Evolutionary conservation across 2,329 filamentous ascomycete species (phyloP).

Genomic region (Tolypocladium sp.): DNA sequence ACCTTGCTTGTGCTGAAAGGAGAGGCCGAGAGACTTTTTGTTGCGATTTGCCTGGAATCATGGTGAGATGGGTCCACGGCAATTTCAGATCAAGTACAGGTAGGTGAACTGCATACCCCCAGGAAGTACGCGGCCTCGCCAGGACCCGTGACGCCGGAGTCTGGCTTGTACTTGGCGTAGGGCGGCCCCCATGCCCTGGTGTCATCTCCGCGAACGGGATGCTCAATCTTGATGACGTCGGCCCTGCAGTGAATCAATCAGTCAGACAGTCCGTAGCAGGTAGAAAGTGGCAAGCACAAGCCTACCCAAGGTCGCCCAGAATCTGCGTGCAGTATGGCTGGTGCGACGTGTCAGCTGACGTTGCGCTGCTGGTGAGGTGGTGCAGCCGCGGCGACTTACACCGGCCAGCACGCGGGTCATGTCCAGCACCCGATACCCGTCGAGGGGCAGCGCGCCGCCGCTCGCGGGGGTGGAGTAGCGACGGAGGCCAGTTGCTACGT

Average conservation of each 20-base stretch:
- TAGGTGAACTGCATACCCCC: conserved; percentile 46
- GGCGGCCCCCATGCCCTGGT: conserved; percentile 95
- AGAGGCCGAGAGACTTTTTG: conserved; percentile 88
- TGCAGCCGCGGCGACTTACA: conserved; percentile 43
- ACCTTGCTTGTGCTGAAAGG: conserved; percentile 77
- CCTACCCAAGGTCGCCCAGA: conserved; percentile 87
- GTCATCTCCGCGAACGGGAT: conserved; percentile 84
- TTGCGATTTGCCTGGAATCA: conserved; percentile 75
- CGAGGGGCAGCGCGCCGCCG: conserved; percentile 50
- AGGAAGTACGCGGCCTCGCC: conserved; percentile 96
- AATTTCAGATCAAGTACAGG: too few relatives aligned
- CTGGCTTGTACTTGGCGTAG: conserved; percentile 68
- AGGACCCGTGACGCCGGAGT: conserved; percentile 51
- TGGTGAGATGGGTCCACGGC: background rate
- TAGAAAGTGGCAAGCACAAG: background rate
- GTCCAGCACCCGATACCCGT: conserved; percentile 83
- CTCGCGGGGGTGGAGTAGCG: conserved; percentile 13
- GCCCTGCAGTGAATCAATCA: conserved; percentile 44
- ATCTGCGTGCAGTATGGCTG: conserved; percentile 98
- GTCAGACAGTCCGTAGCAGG: background rate
- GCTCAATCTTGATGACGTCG: conserved; percentile 95
- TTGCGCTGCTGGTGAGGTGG: background rate
- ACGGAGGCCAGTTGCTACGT: background rate
- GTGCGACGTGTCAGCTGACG: background rate
- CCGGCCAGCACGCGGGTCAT: conserved; percentile 95